These are phyloP conservation scores for Aspergillus ustus DNA, from an alignment of 2,329 filamentous ascomycete genomes.

Conservation along the genomic window DNA sequence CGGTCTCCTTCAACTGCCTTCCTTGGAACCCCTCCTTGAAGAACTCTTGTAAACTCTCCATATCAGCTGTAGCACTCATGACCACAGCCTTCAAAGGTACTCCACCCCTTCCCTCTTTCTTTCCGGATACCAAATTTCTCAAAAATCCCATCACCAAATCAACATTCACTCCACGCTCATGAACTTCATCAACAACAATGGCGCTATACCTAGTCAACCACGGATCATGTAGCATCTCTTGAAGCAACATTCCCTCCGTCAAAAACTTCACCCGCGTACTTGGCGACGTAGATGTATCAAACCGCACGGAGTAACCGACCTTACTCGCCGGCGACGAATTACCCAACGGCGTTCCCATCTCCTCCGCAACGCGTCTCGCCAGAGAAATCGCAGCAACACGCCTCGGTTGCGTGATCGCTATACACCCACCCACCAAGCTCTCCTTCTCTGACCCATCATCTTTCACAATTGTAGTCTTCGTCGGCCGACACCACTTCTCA, in stretches of 20 bases:
- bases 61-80: constrained; percentile 96
- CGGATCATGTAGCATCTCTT: constrained; percentile 88
- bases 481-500: constrained; percentile 77
- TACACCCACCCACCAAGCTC: constrained; percentile 71
- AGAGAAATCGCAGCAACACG: constrained; percentile 92
- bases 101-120: constrained; percentile 67
- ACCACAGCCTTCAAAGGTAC: constrained; percentile 84
- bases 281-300: constrained; percentile 82
- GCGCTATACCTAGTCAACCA: constrained; percentile 83
- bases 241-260: constrained; percentile 93
- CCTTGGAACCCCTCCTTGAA: constrained; percentile 57
- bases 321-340: constrained; percentile 61
- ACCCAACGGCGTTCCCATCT: constrained; percentile 71
- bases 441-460: constrained; percentile 42
- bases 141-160: constrained; percentile 89
- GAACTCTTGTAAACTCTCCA: constrained; percentile 76
- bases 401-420: constrained; percentile 92
- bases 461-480: constrained; percentile 55
- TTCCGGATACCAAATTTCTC: constrained; percentile 69
- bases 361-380: constrained; percentile 83
- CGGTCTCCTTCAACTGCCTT: constrained; percentile 3
- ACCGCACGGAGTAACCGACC: constrained; percentile 94
- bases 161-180: constrained; percentile 93
- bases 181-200: constrained; percentile 92
- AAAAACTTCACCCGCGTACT: constrained; percentile 90